Evolutionary conservation across 1,284 basidiomycete genomes (phyloP), one percentile per base, ranked within the genome.

Genomic region (Cryptococcus wingfieldii): DNA sequence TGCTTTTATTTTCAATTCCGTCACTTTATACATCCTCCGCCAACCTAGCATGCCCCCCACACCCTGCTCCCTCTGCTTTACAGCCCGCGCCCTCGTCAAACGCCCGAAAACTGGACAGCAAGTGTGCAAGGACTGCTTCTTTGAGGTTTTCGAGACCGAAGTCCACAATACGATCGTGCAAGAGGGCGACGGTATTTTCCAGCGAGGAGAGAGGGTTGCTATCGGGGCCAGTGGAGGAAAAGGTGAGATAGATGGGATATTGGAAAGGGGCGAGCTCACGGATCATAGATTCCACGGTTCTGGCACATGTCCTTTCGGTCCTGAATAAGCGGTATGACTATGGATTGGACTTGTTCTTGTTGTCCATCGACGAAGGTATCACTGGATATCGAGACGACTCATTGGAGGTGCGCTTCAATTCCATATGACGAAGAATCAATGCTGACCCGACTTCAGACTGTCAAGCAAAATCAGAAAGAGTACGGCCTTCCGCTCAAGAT

Each of bases 221-320:
- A 98, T 99, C 59, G 95, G 95, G 46, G 95, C 96, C 52, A 96
- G 92, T 52, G 95, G 95, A 54, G 96, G 95, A 45, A 99, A 99
- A 83, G 93, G 93, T 90, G 52, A 48, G 77, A 14, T 28, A n/a
- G 10, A 45, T 41, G 46, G 10, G 28, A 46, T 51, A 42, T 8
- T 5, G 18, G 44, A 27, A 50, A 47, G 23, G 4, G 46, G 23
- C 25, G 37, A 34, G 56, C 41, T 59, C 43, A 57, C 55, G 10
- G 28, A 27, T 18, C 50, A 63, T 51, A 96, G 95, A 99, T 76
- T 98, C 95, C 12, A 99, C 95, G 3, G 95, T 99, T 2, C 83
- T 99, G 31, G 95, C 96, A 10, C 87, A 97, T 81, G 89, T 98
- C 54, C 90, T 98, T 88, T 96, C 94, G 69, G 84, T 88, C 10